phyloP scores from a whole-genome alignment of 306 rosid species.

The Vigna mungo region DNA sequence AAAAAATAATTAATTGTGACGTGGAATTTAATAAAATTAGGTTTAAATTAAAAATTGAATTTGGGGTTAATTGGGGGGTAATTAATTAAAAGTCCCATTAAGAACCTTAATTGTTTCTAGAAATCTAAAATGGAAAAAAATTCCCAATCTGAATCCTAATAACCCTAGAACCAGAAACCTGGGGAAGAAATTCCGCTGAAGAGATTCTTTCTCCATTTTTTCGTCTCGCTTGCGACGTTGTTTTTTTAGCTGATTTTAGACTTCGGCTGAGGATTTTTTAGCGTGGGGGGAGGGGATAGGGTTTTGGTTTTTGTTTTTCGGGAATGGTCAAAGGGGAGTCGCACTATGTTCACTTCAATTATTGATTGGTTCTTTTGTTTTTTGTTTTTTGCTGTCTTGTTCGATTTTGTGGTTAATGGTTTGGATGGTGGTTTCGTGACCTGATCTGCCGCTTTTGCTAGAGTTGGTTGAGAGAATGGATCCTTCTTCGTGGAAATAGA shows the following conservation, averaged over 20 bases:
- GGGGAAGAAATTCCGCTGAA: neutral
- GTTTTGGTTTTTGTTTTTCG: neutral
- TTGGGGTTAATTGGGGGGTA: too few species aligned
- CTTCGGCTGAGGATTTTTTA: neutral
- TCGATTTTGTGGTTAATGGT: conserved; percentile 18
- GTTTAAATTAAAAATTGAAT: too few species aligned
- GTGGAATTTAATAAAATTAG: too few species aligned
- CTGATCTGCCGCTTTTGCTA: conserved; percentile 37
- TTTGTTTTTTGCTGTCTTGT: neutral
- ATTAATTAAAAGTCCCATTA: too few species aligned
- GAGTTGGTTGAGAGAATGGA: neutral
- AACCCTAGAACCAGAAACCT: too few species aligned
- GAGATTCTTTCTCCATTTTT: neutral
- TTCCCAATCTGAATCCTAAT: too few species aligned
- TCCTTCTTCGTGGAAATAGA: neutral
- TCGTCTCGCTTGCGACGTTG: neutral
- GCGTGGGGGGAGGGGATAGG: neutral
- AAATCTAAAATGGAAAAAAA: too few species aligned
- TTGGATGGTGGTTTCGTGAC: neutral
- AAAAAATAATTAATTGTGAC: too few species aligned
- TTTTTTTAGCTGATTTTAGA: neutral
- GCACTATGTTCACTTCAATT: neutral
- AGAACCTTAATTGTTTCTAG: too few species aligned
- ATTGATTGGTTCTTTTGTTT: neutral
- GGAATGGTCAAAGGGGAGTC: conserved; percentile 27